Base-by-base conservation (phyloP, 2,329 filamentous ascomycete species). In the Claviceps sorghi region DNA sequence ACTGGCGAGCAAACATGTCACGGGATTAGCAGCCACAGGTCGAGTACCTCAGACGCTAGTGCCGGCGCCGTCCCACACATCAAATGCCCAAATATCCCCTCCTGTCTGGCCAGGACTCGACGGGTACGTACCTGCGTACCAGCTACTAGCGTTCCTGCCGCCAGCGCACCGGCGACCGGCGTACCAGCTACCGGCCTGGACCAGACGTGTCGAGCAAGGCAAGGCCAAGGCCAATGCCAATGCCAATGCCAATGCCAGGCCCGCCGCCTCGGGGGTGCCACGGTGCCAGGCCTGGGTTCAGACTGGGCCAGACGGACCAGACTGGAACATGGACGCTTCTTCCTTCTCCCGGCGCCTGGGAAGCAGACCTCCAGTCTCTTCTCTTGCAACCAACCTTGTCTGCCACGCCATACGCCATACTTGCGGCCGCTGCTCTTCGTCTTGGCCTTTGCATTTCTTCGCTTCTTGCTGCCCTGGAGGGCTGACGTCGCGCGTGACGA, bases 21-120 rank as follows among this genome's bases (percentile, higher is more conserved):
- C 47, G 50, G 34, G 55, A 59, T 56, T 62, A 64, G 57, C 44
- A 48, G 59, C 17, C 60, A 68, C 65, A 21, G 53, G 2, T 0
- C 0, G 2, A 48, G 44, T 60, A 68, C 66, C 41, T 57, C 9
- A 13, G 19, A 32, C 55, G 56, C 54, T 67, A 66, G 64, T 62
- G n/a, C n/a, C n/a, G n/a, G n/a, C n/a, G 57, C 58, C 62, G 64
- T 64, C 65, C 66, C 64, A 61, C 67, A 65, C 60, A n/a, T n/a
- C n/a, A n/a, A n/a, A 62, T 67, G 64, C 63, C 58, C n/a, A n/a
- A n/a, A n/a, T n/a, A n/a, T n/a, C 58, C 13, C 32, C 10, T 10
- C 13, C 32, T 34, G 7, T 11, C 6, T 34, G 32, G 32, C 13
- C 32, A 34, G 13, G 32, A 34, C 32, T 34, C 32, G 13, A 34